Conservation (phyloP, 192 early-diverging fungal species). For the Backusella macrospora region DNA sequence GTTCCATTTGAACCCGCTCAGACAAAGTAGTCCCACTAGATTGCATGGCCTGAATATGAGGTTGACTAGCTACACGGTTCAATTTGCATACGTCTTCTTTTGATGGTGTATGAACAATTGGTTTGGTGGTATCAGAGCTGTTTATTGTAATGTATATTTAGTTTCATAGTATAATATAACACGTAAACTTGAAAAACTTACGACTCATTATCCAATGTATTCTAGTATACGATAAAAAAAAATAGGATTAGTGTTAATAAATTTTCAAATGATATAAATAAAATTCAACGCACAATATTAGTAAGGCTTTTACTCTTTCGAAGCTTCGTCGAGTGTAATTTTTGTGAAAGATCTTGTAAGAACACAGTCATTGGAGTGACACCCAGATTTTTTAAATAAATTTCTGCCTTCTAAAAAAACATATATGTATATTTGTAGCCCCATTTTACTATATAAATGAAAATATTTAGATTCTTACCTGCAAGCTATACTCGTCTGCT, state of each 20-base stretch:
- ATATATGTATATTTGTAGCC: not conserved
- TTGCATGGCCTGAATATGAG: slow-evolving; percentile 25
- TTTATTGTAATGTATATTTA: not conserved
- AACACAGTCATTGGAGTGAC: slow-evolving; percentile 74
- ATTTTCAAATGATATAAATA: not conserved
- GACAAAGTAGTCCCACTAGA: not conserved
- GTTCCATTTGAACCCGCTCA: not conserved
- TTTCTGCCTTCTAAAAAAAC: slow-evolving; percentile 41
- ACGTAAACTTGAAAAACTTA: not conserved
- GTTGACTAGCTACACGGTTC: slow-evolving; percentile 24
- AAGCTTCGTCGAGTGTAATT: slow-evolving; percentile 16
- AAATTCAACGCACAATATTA: not conserved
- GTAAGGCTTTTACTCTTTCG: not conserved
- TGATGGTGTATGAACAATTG: not conserved
- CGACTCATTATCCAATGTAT: not conserved
- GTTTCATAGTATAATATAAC: not conserved
- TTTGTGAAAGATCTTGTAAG: slow-evolving; percentile 41
- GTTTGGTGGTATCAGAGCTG: not conserved
- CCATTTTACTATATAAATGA: not conserved
- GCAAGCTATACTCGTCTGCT: slow-evolving; percentile 27
- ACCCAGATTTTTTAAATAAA: slow-evolving; percentile 61
- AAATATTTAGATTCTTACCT: slow-evolving; percentile 16
- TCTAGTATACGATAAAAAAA: not conserved
- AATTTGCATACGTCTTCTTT: slow-evolving; percentile 18
- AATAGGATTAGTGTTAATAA: not conserved